Evolutionary conservation across 2,329 filamentous ascomycete genomes (phyloP).

Genomic region (Botryotinia narcissicola): DNA sequence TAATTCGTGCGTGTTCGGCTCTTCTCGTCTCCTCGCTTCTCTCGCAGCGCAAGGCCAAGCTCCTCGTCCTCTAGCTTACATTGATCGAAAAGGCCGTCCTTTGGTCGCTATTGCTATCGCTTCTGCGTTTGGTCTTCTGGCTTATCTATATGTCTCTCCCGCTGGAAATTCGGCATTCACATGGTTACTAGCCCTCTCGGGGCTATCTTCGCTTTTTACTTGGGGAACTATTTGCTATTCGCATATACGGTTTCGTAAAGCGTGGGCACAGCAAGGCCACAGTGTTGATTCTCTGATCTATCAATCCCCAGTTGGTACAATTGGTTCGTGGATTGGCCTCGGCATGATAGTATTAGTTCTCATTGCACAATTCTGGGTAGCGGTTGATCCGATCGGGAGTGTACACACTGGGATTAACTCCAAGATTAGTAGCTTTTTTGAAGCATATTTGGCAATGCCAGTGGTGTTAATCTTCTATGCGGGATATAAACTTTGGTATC

Average conservation of each 20-base stretch:
- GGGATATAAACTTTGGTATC: constrained; percentile 74
- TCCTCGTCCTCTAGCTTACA: constrained; percentile 72
- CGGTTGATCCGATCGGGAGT: constrained; percentile 66
- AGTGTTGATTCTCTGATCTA: constrained; percentile 63
- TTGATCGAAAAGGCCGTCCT: constrained; percentile 79
- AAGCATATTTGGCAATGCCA: constrained; percentile 67
- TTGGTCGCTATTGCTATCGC: constrained; percentile 68
- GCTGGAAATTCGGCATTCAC: constrained; percentile 60
- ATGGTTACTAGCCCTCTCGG: constrained; percentile 77
- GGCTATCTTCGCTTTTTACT: constrained; percentile 71
- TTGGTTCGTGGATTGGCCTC: constrained; percentile 62
- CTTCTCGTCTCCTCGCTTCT: constrained; percentile 83
- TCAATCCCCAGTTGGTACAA: constrained; percentile 56
- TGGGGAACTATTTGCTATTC: constrained; percentile 81
- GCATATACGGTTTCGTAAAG: constrained; percentile 85
- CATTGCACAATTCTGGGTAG: constrained; percentile 68
- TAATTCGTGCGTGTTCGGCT: constrained; percentile 89
- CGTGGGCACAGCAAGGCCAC: constrained; percentile 65
- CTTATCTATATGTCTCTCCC: constrained; percentile 68
- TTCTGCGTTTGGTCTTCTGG: constrained; percentile 66
- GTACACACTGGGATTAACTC: constrained; percentile 42
- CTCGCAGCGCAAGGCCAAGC: constrained; percentile 86
- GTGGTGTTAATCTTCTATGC: constrained; percentile 67
- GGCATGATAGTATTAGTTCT: constrained; percentile 48
- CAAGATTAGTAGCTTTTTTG: constrained; percentile 67